phyloP scores from a whole-genome alignment of 352 stramenopile species.

The Phytophthora macrochlamydospora region DNA sequence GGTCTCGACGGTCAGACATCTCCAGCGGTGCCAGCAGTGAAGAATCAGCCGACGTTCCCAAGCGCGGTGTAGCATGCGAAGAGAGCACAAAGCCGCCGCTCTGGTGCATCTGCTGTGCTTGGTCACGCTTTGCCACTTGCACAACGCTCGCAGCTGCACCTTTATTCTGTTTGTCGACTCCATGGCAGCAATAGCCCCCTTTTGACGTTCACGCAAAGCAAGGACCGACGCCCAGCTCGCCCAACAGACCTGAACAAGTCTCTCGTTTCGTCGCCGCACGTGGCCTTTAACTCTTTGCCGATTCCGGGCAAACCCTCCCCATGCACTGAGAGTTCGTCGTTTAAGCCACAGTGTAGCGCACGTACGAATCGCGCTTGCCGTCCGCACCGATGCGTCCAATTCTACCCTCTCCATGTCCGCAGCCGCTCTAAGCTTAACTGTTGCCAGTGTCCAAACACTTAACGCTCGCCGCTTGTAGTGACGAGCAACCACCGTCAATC shows the following conservation, averaged over 20 bases:
- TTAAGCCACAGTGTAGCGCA: conserved; percentile 20
- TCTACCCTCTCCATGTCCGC: conserved; percentile 7
- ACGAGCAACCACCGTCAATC: neutral
- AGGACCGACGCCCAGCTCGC: conserved; percentile 11
- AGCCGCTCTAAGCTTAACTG: neutral
- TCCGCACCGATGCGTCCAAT: conserved; percentile 16
- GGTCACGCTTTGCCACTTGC: conserved; percentile 10
- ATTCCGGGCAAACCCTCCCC: conserved; percentile 9
- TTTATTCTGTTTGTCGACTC: conserved; percentile 1
- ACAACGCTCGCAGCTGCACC: conserved; percentile 15
- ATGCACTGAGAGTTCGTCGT: conserved; percentile 11
- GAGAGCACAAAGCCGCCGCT: conserved; percentile 7
- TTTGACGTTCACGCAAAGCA: conserved; percentile 6
- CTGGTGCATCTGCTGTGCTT: conserved; percentile 7
- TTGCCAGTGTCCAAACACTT: conserved; percentile 5
- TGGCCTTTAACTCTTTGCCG: conserved; percentile 6
- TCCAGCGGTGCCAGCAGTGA: conserved; percentile 21
- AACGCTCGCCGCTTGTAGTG: conserved; percentile 7
- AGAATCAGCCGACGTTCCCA: conserved; percentile 13
- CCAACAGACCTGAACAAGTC: conserved; percentile 19
- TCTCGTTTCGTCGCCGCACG: conserved; percentile 3
- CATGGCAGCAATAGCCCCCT: neutral
- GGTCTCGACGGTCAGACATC: conserved; percentile 2
- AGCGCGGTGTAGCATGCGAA: conserved; percentile 6
- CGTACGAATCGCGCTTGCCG: conserved; percentile 8